Evolutionary conservation across 179 eudicot genomes (phyloP), one percentile per base, ranked within the genome.

Genomic region (Vitellaria paradoxa): DNA sequence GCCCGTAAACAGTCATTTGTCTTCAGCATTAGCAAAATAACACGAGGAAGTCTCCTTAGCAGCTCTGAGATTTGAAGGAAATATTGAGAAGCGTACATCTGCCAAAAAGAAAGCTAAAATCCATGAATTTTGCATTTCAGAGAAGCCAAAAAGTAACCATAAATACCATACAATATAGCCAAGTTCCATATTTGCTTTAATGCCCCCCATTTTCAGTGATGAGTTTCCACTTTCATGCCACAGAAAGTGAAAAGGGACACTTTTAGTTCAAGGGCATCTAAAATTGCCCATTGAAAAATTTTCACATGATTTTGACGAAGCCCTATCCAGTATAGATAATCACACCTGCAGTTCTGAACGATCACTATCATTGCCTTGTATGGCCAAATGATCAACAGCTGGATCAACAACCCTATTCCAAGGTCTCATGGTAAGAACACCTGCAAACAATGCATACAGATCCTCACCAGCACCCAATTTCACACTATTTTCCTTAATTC

Each of bases 381-480:
- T 86, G 60, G 91, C 96, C 81, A 96, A 86, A 89, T 96, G 99
- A 86, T 96, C 99, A 81, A 92, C 94, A 74, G 98, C 81, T 60
- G 92, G 83, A 78, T 96, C 98, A 74, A 92, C 86, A 30, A 96
- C 96, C 85, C 88, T 88, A 64, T 89, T 84, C 99, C 99, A 96
- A 37, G 99, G 99, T 82, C 93, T 86, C 98, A 96, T 91, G 24
- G 99, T 96, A 67, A 96, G 92, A 80, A 96, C 89, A 52, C 94
- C 98, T 9, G 98, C 98, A 86, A 96, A 96, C 49, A 96, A 80
- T 46, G 87, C 90, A 83, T 93, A 93, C 70, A 96, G 90, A 85
- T 96, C 99, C 24, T 93, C 98, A 68, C 99, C 99, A 47, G 99
- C 99, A 77, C 99, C 99, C 77, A 96, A 76, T 81, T 93, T 96